These are phyloP conservation scores for Leptomonas seymouri DNA, from an alignment of 208 protist species.

Conservation along the genomic window DNA sequence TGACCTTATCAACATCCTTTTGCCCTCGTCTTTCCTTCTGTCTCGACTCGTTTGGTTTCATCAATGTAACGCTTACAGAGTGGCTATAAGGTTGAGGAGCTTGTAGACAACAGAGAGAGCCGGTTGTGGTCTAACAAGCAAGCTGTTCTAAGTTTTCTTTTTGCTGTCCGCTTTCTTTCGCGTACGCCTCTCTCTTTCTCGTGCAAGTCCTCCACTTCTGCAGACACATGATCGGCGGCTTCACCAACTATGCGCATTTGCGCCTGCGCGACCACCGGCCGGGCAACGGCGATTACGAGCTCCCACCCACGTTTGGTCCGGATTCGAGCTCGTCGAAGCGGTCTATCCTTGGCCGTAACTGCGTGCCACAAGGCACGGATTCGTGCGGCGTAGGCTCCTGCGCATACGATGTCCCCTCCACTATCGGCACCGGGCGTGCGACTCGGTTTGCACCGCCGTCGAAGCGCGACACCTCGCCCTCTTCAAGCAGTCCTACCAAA, in stretches of 20 bases:
- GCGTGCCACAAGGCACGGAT: constrained; percentile 27
- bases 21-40: no score
- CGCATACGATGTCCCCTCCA: constrained; percentile 61
- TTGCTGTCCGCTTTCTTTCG: constrained; percentile 5
- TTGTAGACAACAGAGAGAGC: no score
- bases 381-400: constrained; percentile 53
- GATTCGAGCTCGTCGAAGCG: constrained; percentile 42
- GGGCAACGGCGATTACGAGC: constrained; percentile 63
- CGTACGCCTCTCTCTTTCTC: background rate
- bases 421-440: constrained; percentile 61
- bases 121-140: no score
- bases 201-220: background rate
- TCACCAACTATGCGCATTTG: constrained; percentile 78
- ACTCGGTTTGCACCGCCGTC: constrained; percentile 40
- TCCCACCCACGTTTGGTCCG: constrained; percentile 47
- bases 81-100: no score
- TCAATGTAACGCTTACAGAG: no score
- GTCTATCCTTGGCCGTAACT: constrained; percentile 44
- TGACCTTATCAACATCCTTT: no score
- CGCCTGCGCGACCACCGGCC: constrained; percentile 76
- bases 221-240: constrained; percentile 47
- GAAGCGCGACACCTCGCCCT: background rate
- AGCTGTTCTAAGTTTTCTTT: background rate
- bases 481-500: background rate
- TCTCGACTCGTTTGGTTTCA: no score